Conservation (phyloP, 2,329 filamentous ascomycete species). For the Coniochaeta sp. region DNA sequence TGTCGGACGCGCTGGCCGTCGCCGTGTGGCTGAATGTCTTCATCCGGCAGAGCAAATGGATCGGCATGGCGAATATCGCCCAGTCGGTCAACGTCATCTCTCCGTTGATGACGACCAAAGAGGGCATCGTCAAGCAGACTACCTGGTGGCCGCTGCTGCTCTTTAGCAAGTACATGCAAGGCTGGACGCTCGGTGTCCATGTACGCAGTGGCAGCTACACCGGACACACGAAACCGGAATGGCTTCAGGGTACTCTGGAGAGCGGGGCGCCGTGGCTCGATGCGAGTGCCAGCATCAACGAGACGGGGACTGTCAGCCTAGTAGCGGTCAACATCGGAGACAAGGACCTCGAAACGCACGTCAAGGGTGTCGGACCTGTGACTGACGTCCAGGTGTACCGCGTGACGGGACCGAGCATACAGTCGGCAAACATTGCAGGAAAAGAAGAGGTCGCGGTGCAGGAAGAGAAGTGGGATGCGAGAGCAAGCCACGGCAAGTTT, state of each 20-base stretch:
- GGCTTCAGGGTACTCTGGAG: conserved; percentile 58
- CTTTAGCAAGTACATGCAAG: conserved; percentile 67
- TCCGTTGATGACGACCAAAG: conserved; percentile 63
- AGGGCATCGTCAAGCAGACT: conserved; percentile 61
- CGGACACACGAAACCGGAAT: conserved; percentile 58
- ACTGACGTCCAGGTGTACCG: conserved; percentile 52
- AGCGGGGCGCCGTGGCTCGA: conserved; percentile 59
- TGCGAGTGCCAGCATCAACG: conserved; percentile 52
- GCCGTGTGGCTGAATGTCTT: conserved; percentile 71
- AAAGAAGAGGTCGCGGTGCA: conserved; percentile 44
- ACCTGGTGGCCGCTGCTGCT: conserved; percentile 70
- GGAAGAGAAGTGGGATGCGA: conserved; percentile 54
- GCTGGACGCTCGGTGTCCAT: conserved; percentile 59
- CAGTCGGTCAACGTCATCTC: conserved; percentile 74
- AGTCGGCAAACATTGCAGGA: conserved; percentile 54
- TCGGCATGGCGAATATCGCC: conserved; percentile 75
- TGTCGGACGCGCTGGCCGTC: conserved; percentile 71
- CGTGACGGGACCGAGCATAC: conserved; percentile 50
- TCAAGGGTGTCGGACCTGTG: conserved; percentile 46
- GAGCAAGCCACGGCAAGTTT: conserved; percentile 40
- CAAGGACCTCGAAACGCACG: conserved; percentile 48
- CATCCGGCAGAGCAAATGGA: conserved; percentile 59
- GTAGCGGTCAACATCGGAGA: conserved; percentile 69
- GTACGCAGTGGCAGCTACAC: conserved; percentile 56
- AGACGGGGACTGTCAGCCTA: conserved; percentile 54